Conservation (phyloP, 2,329 filamentous ascomycete genomes). For the Neospermospora avenae region DNA sequence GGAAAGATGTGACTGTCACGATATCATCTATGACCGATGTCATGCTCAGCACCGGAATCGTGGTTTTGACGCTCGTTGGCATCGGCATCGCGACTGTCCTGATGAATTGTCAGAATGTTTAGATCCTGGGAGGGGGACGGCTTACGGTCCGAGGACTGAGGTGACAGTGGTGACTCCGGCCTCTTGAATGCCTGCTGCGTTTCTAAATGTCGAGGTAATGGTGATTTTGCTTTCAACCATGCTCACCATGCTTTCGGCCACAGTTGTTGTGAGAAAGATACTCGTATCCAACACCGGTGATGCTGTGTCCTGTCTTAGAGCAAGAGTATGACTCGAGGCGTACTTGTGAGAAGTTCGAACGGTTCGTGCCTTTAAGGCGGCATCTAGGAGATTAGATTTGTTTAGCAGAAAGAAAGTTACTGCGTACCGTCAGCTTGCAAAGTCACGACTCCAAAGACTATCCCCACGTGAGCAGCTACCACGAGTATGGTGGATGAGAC, state of each 20-base stretch:
- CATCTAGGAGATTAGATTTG: not conserved
- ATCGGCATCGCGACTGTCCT: not conserved
- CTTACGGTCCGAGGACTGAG: not conserved
- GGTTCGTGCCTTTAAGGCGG: not conserved
- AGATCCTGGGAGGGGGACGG: no score
- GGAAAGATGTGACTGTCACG: not conserved
- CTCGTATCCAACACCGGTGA: not conserved
- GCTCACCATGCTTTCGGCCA: not conserved
- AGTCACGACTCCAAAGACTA: no score
- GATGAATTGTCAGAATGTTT: not conserved
- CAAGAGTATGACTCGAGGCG: not conserved
- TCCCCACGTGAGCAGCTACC: not conserved
- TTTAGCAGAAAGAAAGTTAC: not conserved
- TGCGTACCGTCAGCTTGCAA: not conserved
- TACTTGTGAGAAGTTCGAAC: not conserved
- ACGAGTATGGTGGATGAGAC: not conserved
- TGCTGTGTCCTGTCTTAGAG: not conserved
- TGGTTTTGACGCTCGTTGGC: not conserved
- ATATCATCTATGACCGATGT: not conserved
- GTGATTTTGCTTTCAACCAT: not conserved
- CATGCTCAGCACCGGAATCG: not conserved
- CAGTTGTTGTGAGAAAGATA: not conserved
- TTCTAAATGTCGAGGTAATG: not conserved
- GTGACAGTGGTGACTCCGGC: not conserved
- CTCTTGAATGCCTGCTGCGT: not conserved